Base-by-base conservation (phyloP, 2,329 filamentous ascomycete species). In the Diplodia mutila region DNA sequence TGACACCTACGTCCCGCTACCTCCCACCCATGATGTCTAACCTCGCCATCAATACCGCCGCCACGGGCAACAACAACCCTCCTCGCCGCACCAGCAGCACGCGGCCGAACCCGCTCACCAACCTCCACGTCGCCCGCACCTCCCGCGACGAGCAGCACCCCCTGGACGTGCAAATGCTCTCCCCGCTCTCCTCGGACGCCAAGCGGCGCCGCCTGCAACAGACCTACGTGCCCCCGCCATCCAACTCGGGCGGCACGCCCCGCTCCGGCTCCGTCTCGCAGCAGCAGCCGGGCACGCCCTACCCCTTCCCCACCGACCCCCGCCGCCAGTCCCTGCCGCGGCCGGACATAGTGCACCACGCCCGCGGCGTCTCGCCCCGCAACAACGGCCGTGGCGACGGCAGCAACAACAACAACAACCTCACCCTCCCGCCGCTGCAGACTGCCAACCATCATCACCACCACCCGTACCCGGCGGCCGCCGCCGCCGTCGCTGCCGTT, bases 401-500 rank as follows among this genome's bases (percentile, higher is more conserved):
- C 82, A 54, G 83, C 27, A 57, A 23, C 53, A 54, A 83, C 27
- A 57, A 23, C 53, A 42, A 81, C 37, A 85, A 81, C 7, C 73
- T 87, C 32, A 85, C 80, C 32, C 80, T 87, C 7, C 84, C 86
- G 49, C 85, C 86, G 7, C 75, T 88, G 23, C 82, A 86, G 71
- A 84, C 83, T 7, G 69, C 72, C 23, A 37, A 29, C 12, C 9
- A 32, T 7, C 34, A 27, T 18, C 42, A 46, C 42, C 42, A 46
- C 18, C 42, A 46, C 42, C 42, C 42, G 18, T 46, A 46, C 42
- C 42, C 42, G 42, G 42, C 42, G 18, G 42, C 42, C 3, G n/a
- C n/a, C 32, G 48, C 48, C 18, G 21, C 42, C 42, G 42, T 21
- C n/a, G 8, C 18, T 18, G 18, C 42, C 42, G 14, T n/a, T 4